phyloP scores from a whole-genome alignment of 2,329 filamentous ascomycete genomes.

The Fusarium sp. region DNA sequence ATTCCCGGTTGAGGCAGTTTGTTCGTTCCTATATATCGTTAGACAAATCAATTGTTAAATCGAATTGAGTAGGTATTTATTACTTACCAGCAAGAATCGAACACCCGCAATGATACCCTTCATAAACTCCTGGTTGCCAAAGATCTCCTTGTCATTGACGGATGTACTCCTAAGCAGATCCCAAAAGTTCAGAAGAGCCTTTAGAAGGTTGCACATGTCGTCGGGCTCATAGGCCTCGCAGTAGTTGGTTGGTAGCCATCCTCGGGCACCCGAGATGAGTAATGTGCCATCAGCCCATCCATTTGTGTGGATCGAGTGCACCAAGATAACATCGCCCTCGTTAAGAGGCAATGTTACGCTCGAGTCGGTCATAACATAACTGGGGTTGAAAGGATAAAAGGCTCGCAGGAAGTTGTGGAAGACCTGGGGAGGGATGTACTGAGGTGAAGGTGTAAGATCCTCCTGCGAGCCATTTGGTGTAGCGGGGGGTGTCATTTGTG shows the following conservation, averaged over 20 bases:
- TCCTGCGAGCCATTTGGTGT: constrained; percentile 79
- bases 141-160: constrained; percentile 80
- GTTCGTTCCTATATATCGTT: constrained; percentile 77
- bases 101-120: constrained; percentile 94
- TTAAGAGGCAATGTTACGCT: constrained; percentile 91
- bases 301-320: constrained; percentile 97
- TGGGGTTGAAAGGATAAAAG: constrained; percentile 91
- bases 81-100: constrained; percentile 84
- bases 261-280: constrained; percentile 84
- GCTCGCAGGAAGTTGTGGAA: constrained; percentile 97
- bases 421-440: constrained; percentile 68
- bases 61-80: neutral
- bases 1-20: constrained; percentile 87
- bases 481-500: constrained; percentile 81
- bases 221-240: constrained; percentile 95
- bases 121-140: constrained; percentile 93
- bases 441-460: constrained; percentile 57
- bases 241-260: constrained; percentile 98
- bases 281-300: constrained; percentile 98
- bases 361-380: constrained; percentile 80
- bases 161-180: constrained; percentile 85
- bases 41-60: constrained; percentile 9
- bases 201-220: constrained; percentile 85
- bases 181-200: constrained; percentile 92
- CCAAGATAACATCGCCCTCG: constrained; percentile 90